Evolutionary conservation across 2,329 filamentous ascomycete genomes (phyloP), one percentile per base, ranked within the genome.

Genomic region (Neonectria punicea): DNA sequence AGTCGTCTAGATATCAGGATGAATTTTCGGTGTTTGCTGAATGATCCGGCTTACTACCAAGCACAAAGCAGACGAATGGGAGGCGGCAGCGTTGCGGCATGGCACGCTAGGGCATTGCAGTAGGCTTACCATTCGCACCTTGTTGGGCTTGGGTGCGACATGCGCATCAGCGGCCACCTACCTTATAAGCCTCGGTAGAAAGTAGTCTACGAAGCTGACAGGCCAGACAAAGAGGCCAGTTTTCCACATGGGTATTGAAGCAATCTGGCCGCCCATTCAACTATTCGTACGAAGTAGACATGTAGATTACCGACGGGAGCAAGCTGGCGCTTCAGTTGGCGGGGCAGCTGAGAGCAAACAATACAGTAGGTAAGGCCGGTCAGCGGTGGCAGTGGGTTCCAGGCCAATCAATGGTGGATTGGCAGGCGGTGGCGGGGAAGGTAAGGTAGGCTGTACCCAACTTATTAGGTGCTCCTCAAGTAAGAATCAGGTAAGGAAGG

Each of bases 261-360:
- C 30, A 39, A 25, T 10, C 8, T 49, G 28, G 25, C 16, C 14
- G 22, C 25, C 22, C 32, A n/a, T n/a, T 9, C 9, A 39, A 16
- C n/a, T 25, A 22, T 56, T 22, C 14, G 50, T 18, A 47, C 13
- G 32, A 20, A 20, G 20, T 25, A 25, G 25, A 25, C 25, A 25
- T 25, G 25, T 25, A 25, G 25, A 25, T 25, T 36, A 36, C 34
- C 34, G 13, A 25, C 4, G 25, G 25, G 25, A 46, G 49, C 46
- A 53, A 22, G 47, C 28, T 30, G 49, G 28, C 5, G 47, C 43
- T 44, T 54, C 50, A 68, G 64, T 70, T 67, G 70, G 72, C 68
- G 72, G 72, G 71, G 72, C 72, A 74, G 70, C 67, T 74, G 72
- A 72, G 72, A 70, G 72, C 25, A 25, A 25, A 25, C 25, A 25